These are phyloP conservation scores for Piromyces sp. DNA, from an alignment of 192 early-diverging fungal genomes.

Conservation along the genomic window DNA sequence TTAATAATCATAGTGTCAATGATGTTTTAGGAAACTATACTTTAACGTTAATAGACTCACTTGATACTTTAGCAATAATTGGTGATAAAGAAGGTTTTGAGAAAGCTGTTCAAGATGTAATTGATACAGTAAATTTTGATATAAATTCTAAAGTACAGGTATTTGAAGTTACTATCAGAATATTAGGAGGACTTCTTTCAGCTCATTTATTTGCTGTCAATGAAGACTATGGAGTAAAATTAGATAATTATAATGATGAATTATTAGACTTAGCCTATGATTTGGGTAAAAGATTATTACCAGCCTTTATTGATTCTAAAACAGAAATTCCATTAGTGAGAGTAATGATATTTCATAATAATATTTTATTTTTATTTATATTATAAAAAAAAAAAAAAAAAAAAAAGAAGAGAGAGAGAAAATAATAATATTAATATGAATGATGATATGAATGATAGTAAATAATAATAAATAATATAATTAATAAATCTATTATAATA, in stretches of 20 bases:
- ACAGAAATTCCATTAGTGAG: conserved; percentile 70
- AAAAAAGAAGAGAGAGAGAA: no score
- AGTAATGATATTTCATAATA: conserved; percentile 13
- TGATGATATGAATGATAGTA: no score
- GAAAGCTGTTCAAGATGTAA: conserved; percentile 35
- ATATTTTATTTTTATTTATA: no score
- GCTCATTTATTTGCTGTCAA: conserved; percentile 74
- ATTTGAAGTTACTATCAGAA: conserved; percentile 86
- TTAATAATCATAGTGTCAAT: conserved; percentile 48
- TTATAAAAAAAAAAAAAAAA: no score
- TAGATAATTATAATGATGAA: conserved; percentile 60
- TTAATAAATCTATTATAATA: no score
- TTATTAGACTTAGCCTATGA: conserved; percentile 60
- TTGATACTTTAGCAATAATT: conserved; percentile 71
- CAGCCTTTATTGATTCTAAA: conserved; percentile 66
- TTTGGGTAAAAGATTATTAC: conserved; percentile 64
- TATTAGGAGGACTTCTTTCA: conserved; percentile 73
- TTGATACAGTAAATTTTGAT: conserved; percentile 41
- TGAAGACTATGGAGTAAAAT: conserved; percentile 25
- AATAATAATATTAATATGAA: no score
- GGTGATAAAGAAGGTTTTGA: conserved; percentile 48
- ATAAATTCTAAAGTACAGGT: conserved; percentile 78
- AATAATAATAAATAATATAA: no score
- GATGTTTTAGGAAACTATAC: conserved; percentile 92
- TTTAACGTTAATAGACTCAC: conserved; percentile 74